These are phyloP conservation scores for Ophiocordyceps camponoti-leonardi DNA, from an alignment of 2,329 filamentous ascomycete species.

Conservation along the genomic window DNA sequence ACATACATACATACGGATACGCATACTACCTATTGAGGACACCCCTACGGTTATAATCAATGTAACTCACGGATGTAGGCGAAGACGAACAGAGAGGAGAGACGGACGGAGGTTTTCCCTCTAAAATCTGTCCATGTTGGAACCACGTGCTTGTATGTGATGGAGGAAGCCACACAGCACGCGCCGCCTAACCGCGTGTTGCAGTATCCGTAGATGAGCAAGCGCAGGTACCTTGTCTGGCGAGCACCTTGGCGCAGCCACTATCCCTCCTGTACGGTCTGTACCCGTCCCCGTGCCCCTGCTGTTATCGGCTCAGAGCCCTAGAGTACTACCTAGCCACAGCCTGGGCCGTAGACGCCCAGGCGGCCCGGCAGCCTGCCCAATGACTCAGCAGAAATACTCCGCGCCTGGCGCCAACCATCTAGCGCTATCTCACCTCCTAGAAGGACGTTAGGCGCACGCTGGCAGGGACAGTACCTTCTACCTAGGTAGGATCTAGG, in stretches of 20 bases:
- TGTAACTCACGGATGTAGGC: no score
- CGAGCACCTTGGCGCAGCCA: background rate
- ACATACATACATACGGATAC: no score
- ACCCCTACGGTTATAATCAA: no score
- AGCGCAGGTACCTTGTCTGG: background rate
- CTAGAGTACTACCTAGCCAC: background rate
- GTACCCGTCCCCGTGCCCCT: background rate
- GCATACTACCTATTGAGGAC: no score
- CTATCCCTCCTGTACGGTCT: background rate
- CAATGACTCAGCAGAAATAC: background rate
- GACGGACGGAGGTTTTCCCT: no score
- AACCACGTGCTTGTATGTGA: no score
- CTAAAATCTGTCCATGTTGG: no score
- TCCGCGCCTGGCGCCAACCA: background rate
- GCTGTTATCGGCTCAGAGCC: background rate
- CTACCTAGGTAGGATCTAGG: no score
- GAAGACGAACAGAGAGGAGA: no score
- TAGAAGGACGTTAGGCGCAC: background rate
- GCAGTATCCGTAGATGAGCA: background rate
- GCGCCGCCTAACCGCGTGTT: background rate
- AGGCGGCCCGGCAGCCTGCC: background rate
- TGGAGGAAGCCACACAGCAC: no score
- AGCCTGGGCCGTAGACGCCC: background rate
- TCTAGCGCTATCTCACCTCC: background rate
- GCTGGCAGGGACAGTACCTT: background rate